Evolutionary conservation across 345 rosid genomes (phyloP).

Genomic region (Gossypium rotundifolium): DNA sequence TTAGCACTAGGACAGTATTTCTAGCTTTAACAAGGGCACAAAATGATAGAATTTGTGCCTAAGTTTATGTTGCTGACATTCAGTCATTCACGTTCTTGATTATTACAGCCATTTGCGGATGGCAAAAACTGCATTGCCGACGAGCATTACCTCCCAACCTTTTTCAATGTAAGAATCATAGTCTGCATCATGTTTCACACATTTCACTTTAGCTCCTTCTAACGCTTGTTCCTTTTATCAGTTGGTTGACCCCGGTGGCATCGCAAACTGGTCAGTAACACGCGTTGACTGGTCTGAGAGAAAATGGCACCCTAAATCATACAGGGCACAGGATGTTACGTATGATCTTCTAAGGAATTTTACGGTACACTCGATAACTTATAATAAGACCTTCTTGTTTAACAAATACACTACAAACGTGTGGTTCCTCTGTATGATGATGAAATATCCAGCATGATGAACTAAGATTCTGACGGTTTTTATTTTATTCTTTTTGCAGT

Average conservation of each 20-base stretch:
- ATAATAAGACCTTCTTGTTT: background rate
- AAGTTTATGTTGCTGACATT: slow-evolving; percentile 1
- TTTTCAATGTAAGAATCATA: slow-evolving; percentile 60
- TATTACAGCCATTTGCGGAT: slow-evolving; percentile 80
- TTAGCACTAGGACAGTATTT: background rate
- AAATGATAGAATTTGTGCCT: background rate
- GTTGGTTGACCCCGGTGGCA: slow-evolving; percentile 91
- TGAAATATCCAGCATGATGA: background rate
- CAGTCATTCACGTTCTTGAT: slow-evolving; percentile 20
- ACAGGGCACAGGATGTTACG: slow-evolving; percentile 56
- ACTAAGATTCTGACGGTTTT: slow-evolving; percentile 1
- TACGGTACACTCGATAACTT: slow-evolving; percentile 38
- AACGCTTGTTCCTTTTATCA: slow-evolving; percentile 26
- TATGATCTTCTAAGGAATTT: slow-evolving; percentile 65
- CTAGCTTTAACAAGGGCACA: background rate
- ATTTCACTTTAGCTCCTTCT: background rate
- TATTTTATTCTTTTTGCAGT: slow-evolving; percentile 39
- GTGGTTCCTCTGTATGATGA: background rate
- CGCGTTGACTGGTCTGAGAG: slow-evolving; percentile 99
- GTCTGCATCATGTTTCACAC: slow-evolving; percentile 2
- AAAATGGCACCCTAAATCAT: slow-evolving; percentile 98
- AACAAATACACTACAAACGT: background rate
- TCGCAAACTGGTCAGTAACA: slow-evolving; percentile 90
- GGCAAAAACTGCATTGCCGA: slow-evolving; percentile 93
- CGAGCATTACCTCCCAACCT: slow-evolving; percentile 96